phyloP scores from a whole-genome alignment of 2,329 filamentous ascomycete species.

The Phialophora expanda region DNA sequence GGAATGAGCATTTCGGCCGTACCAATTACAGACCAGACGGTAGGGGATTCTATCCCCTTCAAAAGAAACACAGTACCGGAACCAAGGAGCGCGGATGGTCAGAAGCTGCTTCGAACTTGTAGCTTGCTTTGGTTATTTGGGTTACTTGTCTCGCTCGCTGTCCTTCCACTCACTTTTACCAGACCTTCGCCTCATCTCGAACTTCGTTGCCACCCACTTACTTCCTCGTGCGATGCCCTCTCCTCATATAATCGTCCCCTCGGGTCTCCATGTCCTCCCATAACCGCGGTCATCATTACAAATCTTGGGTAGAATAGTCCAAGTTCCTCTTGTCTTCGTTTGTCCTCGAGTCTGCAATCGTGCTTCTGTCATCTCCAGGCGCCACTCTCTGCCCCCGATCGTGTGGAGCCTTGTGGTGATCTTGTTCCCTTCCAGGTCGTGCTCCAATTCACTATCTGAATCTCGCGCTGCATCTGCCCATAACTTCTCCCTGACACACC shows the following conservation, averaged over 20 bases:
- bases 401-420: not conserved
- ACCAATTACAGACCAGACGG: not conserved
- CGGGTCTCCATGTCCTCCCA: not conserved
- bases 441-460: conserved; percentile 64
- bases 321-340: conserved; percentile 8
- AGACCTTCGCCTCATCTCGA: not conserved
- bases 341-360: conserved; percentile 4
- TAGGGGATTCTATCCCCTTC: too few relatives aligned
- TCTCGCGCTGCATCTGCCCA: conserved; percentile 92
- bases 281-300: conserved; percentile 1
- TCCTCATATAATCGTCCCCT: not conserved
- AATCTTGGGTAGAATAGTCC: conserved; percentile 6
- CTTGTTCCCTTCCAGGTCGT: not conserved
- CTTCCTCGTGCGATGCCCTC: not conserved
- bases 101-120: not conserved
- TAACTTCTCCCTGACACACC: conserved; percentile 98
- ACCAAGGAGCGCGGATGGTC: not conserved
- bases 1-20: not conserved
- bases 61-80: not conserved
- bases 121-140: not conserved
- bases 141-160: not conserved
- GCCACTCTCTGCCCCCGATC: not conserved
- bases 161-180: conserved; percentile 2
- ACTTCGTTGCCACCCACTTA: not conserved
- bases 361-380: not conserved